Conservation (phyloP, 2,329 filamentous ascomycete species). For the Fusarium sp. region DNA sequence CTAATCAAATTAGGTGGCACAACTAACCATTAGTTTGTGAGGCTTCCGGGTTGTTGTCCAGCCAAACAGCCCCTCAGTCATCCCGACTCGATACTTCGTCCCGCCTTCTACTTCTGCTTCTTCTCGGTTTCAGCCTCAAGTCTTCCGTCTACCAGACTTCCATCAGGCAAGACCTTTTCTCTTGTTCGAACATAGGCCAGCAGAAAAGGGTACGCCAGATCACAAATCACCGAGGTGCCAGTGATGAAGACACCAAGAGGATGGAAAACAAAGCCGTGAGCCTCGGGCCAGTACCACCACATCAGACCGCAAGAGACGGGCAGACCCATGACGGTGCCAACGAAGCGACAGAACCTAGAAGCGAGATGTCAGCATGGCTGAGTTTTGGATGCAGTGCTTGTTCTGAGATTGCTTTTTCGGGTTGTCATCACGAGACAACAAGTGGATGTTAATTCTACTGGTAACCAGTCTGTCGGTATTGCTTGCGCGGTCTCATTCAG, state of each 20-base stretch:
- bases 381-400: neutral
- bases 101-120: conserved; percentile 29
- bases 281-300: conserved; percentile 63
- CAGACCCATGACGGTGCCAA: conserved; percentile 56
- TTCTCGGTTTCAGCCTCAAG: conserved; percentile 16
- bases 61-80: neutral
- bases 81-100: neutral
- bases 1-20: neutral
- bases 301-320: conserved; percentile 51
- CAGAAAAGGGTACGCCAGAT: conserved; percentile 57
- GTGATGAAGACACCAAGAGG: conserved; percentile 56
- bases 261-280: conserved; percentile 57
- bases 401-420: neutral
- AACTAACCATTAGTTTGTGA: neutral
- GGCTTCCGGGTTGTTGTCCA: neutral
- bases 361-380: conserved; percentile 23
- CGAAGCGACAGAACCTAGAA: conserved; percentile 54
- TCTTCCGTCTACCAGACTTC: conserved; percentile 46
- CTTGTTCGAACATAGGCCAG: conserved; percentile 52
- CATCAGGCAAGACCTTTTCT: conserved; percentile 51
- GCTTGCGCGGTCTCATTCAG: neutral
- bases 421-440: neutral
- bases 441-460: neutral
- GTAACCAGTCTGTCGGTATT: neutral
- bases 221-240: conserved; percentile 52